Conservation (phyloP, 176 grass and related monocot species). For the Avena eriantha region DNA sequence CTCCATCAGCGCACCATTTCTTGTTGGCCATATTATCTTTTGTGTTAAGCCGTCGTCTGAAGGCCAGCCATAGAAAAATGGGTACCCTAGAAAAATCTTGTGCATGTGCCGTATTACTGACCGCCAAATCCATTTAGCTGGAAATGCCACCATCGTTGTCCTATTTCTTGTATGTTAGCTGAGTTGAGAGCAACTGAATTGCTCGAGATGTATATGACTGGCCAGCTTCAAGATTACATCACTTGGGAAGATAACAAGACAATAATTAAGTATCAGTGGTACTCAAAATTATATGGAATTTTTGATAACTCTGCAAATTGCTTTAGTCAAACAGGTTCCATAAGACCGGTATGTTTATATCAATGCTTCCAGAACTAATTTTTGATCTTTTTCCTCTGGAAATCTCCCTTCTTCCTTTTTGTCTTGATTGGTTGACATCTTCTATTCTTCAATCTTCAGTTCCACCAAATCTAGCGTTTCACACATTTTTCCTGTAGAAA, state of each 20-base stretch:
- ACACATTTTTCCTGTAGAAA: background rate
- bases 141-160: background rate
- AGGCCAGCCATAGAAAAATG: too few relatives aligned
- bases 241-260: background rate
- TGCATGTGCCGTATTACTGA: too few relatives aligned
- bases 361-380: background rate
- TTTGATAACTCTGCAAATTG: background rate
- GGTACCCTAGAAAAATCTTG: too few relatives aligned
- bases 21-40: too few relatives aligned
- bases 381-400: background rate
- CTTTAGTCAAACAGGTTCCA: background rate
- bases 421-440: background rate
- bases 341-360: background rate
- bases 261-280: background rate
- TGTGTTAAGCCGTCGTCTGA: too few relatives aligned
- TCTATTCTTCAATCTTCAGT: conserved; percentile 16
- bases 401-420: background rate
- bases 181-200: background rate
- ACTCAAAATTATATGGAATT: background rate
- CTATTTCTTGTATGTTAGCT: background rate
- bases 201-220: background rate
- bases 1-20: too few relatives aligned
- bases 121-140: too few relatives aligned
- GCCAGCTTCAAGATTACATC: background rate
- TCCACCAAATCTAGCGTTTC: background rate